Evolutionary conservation across 2,329 filamentous ascomycete genomes (phyloP), one percentile per base, ranked within the genome.

Genomic region (Cadophora gregata): DNA sequence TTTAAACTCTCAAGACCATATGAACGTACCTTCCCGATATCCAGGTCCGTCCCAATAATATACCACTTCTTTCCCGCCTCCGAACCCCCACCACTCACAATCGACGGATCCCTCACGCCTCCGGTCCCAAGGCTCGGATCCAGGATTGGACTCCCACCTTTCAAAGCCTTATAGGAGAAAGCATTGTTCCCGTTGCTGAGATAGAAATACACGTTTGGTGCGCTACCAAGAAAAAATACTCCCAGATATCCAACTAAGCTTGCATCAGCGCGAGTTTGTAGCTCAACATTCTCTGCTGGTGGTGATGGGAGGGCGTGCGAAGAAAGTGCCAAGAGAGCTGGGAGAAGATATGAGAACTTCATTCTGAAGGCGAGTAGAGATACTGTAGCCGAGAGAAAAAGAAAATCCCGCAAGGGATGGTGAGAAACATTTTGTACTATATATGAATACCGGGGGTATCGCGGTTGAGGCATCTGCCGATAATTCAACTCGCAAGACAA

Each of bases 191-290:
- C 83, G 48, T 84, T 81, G 71, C 82, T 84, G 48, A 84, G 78
- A 70, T 86, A 85, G 67, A 85, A 82, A 73, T 85, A 86, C 2
- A 86, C 81, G 60, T 81, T 82, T 0, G 84, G 84, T 42, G 84
- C 82, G 31, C 82, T 79, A 5, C 84, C 84, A 3, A 86, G 80
- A 72, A 86, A 87, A 74, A 86, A 85, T 9, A 81, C 83, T 2
- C 83, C 83, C 1, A 86, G 75, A 72, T 86, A 86, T 1, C 83
- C 83, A 0, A 81, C 81, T 2, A 85, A 75, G 60, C 75, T 80
- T 0, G 81, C 16, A 51, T 81, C 67, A 8, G 67, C 69, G 5
- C 68, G 62, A 16, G 50, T n/a, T 21, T 60, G 31, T 19, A 69
- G 59, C 9, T 63, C 59, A 14, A 56, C 61, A 21, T 8, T 51